phyloP scores from a whole-genome alignment of 495 filamentous ascomycete genomes.

The Hypoxylon crocopeplum region DNA sequence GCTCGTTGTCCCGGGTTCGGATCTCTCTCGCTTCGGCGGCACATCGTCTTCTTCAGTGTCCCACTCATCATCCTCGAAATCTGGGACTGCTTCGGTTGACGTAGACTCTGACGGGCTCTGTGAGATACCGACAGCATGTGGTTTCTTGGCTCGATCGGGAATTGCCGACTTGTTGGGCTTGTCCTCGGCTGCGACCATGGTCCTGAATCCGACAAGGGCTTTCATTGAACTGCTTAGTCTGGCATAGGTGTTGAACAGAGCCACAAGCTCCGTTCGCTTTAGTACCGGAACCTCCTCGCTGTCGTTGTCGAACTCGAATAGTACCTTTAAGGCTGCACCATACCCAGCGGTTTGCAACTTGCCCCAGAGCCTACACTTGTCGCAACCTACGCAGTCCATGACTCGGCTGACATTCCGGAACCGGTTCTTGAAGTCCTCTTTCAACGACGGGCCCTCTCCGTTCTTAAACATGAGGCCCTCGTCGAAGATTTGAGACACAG shows the following conservation, averaged over 20 bases:
- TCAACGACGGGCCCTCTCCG: slow-evolving; percentile 71
- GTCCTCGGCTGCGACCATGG: slow-evolving; percentile 67
- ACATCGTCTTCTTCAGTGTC: slow-evolving; percentile 50
- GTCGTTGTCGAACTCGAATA: slow-evolving; percentile 92
- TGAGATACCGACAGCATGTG: slow-evolving; percentile 51
- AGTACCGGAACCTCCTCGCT: slow-evolving; percentile 73
- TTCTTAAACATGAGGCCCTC: slow-evolving; percentile 92
- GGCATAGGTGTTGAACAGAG: slow-evolving; percentile 91
- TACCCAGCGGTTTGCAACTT: slow-evolving; percentile 97
- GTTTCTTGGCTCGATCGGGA: slow-evolving; percentile 52
- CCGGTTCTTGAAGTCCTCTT: slow-evolving; percentile 96
- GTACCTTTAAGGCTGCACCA: slow-evolving; percentile 90
- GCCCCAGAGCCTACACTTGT: slow-evolving; percentile 98
- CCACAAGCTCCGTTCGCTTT: slow-evolving; percentile 89
- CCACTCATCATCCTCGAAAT: slow-evolving; percentile 34
- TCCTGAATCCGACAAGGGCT: slow-evolving; percentile 76
- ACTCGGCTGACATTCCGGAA: slow-evolving; percentile 95
- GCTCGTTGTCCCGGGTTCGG: slow-evolving; percentile 48
- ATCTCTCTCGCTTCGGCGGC: slow-evolving; percentile 19
- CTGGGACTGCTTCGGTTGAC: slow-evolving; percentile 17
- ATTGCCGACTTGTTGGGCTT: slow-evolving; percentile 45
- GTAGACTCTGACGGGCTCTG: slow-evolving; percentile 9
- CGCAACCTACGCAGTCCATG: slow-evolving; percentile 99
- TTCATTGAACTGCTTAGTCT: slow-evolving; percentile 79
- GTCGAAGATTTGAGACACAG: slow-evolving; percentile 83